phyloP scores from a whole-genome alignment of 768 basidiomycete genomes.

The Basidioascus undulatus region DNA sequence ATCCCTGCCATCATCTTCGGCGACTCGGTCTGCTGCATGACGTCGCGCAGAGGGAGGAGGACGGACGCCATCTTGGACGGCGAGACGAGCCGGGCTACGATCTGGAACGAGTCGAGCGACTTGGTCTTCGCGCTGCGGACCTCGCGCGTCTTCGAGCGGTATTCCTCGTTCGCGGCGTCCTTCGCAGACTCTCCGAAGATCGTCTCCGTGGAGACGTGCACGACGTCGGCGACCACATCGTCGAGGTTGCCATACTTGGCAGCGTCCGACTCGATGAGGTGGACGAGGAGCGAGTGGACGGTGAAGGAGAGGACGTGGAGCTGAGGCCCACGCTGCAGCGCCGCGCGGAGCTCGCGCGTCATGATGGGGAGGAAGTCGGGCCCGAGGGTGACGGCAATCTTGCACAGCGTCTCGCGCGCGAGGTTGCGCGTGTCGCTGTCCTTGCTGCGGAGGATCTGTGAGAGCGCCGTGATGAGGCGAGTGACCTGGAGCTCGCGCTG shows the following conservation, averaged over 20 bases:
- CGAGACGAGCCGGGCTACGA: constrained; percentile 53
- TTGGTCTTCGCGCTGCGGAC: constrained; percentile 59
- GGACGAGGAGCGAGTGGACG: constrained; percentile 54
- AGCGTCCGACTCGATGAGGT: constrained; percentile 27
- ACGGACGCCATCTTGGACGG: constrained; percentile 51
- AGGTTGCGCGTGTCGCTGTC: constrained; percentile 82
- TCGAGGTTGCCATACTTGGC: constrained; percentile 40
- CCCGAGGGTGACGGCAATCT: constrained; percentile 49
- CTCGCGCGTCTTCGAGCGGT: constrained; percentile 55
- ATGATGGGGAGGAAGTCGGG: constrained; percentile 45
- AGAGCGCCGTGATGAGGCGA: constrained; percentile 55
- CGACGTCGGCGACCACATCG: constrained; percentile 48
- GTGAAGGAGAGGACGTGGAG: constrained; percentile 75
- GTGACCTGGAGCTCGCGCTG: constrained; percentile 42
- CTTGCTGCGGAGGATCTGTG: constrained; percentile 74
- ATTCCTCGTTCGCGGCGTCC: constrained; percentile 65
- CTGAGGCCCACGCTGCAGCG: constrained; percentile 74
- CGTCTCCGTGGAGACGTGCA: constrained; percentile 54
- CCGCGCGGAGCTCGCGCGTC: constrained; percentile 56
- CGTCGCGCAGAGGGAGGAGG: constrained; percentile 49
- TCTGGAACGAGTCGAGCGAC: constrained; percentile 62
- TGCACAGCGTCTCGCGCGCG: constrained; percentile 54
- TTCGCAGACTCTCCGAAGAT: constrained; percentile 80
- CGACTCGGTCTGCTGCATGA: constrained; percentile 67
- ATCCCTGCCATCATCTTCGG: constrained; percentile 54